These are phyloP conservation scores for Plasmodium gonderi DNA, from an alignment of 169 alveolate species.

Conservation along the genomic window DNA sequence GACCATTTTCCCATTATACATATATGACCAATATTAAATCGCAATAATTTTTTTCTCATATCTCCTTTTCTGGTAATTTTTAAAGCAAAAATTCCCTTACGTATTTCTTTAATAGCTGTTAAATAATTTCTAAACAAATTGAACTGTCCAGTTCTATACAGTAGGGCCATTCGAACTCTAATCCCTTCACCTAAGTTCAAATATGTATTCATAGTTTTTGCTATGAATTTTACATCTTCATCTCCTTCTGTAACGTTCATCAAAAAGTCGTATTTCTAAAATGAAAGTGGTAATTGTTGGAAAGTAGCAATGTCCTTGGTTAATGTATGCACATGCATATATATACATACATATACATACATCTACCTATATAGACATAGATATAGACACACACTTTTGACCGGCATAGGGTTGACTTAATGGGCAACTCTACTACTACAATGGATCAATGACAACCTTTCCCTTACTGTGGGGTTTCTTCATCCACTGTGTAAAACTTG, in stretches of 20 bases:
- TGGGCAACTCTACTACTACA: background rate
- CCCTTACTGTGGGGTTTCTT: too few species aligned
- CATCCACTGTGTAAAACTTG: too few species aligned
- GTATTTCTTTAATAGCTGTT: constrained; percentile 7
- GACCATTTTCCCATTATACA: constrained; percentile 37
- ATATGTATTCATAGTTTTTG: constrained; percentile 1
- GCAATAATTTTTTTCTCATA: constrained; percentile 8
- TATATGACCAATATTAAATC: constrained; percentile 10
- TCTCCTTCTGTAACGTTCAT: constrained; percentile 26
- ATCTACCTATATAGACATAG: background rate
- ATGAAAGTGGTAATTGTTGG: background rate
- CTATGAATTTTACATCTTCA: background rate
- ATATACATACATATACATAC: background rate
- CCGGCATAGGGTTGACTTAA: background rate
- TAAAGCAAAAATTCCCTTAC: constrained; percentile 15
- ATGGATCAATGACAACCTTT: background rate
- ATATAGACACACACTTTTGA: background rate
- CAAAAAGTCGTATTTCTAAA: constrained; percentile 9
- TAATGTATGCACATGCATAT: background rate
- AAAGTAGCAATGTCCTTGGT: background rate
- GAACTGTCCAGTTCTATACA: constrained; percentile 27
- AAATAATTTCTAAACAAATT: constrained; percentile 36
- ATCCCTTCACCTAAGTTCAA: constrained; percentile 12
- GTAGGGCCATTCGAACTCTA: constrained; percentile 24
- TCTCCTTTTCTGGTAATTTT: constrained; percentile 41